Conservation (phyloP, 2,329 filamentous ascomycete genomes). For the Pseudocercospora cruenta region DNA sequence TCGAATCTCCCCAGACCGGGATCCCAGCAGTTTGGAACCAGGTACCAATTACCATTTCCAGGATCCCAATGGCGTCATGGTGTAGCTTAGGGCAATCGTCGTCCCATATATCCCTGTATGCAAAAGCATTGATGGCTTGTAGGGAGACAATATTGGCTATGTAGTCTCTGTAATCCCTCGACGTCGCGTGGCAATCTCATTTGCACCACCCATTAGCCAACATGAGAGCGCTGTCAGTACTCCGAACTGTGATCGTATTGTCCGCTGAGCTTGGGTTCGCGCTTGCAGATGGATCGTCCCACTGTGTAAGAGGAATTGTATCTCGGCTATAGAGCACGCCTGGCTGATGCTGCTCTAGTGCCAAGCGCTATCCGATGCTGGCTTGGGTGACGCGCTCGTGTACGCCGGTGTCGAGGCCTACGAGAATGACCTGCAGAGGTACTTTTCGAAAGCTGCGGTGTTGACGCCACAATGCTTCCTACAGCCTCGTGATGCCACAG, state of each 20-base stretch:
- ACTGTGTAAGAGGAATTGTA: background rate
- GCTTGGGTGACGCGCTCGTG: conserved; percentile 1
- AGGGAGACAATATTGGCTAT: background rate
- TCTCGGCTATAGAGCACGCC: background rate
- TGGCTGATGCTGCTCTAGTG: conserved; percentile 2
- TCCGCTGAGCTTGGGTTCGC: background rate
- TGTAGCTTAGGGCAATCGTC: background rate
- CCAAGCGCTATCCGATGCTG: conserved; percentile 12
- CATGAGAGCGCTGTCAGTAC: conserved; percentile 6
- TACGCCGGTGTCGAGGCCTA: conserved; percentile 6
- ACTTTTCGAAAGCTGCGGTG: conserved; percentile 21
- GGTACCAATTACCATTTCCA: background rate
- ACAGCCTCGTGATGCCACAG: conserved; percentile 10
- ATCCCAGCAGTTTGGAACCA: background rate
- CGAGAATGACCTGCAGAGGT: conserved; percentile 13
- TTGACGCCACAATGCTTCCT: conserved; percentile 22
- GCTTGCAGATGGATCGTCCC: background rate
- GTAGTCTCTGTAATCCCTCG: background rate
- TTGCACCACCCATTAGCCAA: conserved; percentile 15
- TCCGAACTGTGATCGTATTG: background rate
- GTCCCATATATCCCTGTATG: background rate
- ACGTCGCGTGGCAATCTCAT: conserved; percentile 4
- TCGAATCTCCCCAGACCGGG: background rate
- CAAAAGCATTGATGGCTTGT: background rate
- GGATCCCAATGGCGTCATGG: background rate